A percentile compares a stretch with the other conserved stretches of the same genome.
These are phyloP conservation scores for Aaosphaeria pasadenensis DNA, from an alignment of 2,329 filamentous ascomycete genomes.

Conservation along the genomic window DNA sequence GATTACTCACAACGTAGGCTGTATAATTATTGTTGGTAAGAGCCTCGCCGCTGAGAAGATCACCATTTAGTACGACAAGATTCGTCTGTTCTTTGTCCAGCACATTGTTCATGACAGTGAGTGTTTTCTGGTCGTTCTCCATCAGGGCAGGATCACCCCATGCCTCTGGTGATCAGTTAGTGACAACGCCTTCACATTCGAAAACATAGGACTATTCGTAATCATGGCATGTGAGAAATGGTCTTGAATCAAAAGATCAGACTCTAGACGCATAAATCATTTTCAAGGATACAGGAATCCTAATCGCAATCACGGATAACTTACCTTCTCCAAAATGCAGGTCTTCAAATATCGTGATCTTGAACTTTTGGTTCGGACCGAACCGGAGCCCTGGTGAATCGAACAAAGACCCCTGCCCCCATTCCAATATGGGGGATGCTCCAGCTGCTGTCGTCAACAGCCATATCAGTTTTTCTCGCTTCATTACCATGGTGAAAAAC, in stretches of 20 bases:
- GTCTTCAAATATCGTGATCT: constrained; percentile 63
- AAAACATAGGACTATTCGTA: too few species aligned
- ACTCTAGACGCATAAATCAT: background rate
- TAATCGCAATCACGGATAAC: constrained; percentile 1
- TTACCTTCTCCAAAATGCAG: constrained; percentile 69
- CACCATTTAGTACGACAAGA: constrained; percentile 68
- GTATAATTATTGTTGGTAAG: constrained; percentile 15
- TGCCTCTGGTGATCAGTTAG: background rate
- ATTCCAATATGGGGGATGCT: constrained; percentile 7
- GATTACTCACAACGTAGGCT: constrained; percentile 7
- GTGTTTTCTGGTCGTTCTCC: constrained; percentile 40
- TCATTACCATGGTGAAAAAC: constrained; percentile 15
- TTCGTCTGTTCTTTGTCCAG: constrained; percentile 56
- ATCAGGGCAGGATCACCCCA: background rate
- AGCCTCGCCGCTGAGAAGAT: constrained; percentile 65
- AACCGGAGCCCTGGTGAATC: constrained; percentile 25
- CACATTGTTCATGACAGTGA: constrained; percentile 56
- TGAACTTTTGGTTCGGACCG: constrained; percentile 39
- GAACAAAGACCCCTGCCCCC: constrained; percentile 1
- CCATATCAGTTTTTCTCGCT: constrained; percentile 9
- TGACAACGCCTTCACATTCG: too few species aligned
- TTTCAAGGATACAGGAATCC: constrained; percentile 23
- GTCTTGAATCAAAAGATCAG: too few species aligned
- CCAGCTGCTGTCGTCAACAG: constrained; percentile 5
- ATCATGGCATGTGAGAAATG: too few species aligned